Conservation (phyloP, 2,329 filamentous ascomycete species). For the Hymenoscyphus albidus region DNA sequence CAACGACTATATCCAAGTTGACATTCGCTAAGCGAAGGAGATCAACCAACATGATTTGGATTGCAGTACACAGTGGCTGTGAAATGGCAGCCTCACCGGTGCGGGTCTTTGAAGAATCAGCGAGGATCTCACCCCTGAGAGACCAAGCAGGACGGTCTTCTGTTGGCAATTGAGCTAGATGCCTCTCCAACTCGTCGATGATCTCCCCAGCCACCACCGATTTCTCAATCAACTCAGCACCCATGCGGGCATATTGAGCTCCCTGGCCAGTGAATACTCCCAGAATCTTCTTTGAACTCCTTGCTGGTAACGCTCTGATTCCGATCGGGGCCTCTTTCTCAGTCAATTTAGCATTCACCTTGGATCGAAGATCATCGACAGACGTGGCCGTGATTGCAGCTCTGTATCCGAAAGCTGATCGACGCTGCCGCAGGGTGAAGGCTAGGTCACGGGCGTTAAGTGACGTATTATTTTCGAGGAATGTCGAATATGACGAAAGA, state of each 20-base stretch:
- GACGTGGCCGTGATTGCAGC: no score
- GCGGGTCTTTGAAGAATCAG: no score
- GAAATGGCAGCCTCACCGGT: neutral
- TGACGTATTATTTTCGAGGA: no score
- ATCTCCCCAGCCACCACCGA: conserved; percentile 23
- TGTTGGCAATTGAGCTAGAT: conserved; percentile 1
- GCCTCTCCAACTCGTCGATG: neutral
- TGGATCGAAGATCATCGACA: no score
- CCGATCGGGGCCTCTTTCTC: no score
- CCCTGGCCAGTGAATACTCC: conserved; percentile 15
- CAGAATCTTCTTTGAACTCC: neutral
- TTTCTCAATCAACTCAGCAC: conserved; percentile 11
- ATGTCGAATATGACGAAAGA: no score
- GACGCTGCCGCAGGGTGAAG: no score
- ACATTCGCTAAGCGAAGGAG: conserved; percentile 42
- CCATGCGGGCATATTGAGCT: conserved; percentile 16
- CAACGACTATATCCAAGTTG: conserved; percentile 36
- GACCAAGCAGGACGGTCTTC: conserved; percentile 12
- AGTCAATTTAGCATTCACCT: no score
- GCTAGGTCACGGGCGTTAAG: no score
- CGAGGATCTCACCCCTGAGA: conserved; percentile 36
- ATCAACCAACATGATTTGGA: conserved; percentile 38
- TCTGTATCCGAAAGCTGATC: no score
- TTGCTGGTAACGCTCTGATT: no score
- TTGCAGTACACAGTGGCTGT: conserved; percentile 41